A percentile compares a stretch with the other conserved stretches of the same genome.
Conservation (phyloP, 192 early-diverging fungal genomes). For the Podila verticillata region DNA sequence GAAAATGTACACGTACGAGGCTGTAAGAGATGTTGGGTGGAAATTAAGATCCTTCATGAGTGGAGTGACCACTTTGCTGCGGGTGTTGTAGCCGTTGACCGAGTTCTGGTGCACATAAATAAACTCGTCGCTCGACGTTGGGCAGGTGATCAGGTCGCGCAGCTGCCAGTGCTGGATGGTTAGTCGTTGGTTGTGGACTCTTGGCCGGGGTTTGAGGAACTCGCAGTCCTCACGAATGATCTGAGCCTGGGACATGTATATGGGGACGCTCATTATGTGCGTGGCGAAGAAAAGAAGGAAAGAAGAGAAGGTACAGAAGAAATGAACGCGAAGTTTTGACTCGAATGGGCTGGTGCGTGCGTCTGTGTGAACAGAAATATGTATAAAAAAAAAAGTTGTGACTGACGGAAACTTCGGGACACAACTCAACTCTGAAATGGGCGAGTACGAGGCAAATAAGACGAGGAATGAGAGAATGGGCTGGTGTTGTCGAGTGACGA, state of each 20-base stretch:
- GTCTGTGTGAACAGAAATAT: no score
- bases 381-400: no score
- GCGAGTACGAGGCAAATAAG: not conserved
- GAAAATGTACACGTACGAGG: conserved; percentile 22
- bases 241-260: conserved; percentile 30
- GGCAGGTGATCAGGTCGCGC: conserved; percentile 87
- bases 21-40: conserved; percentile 65
- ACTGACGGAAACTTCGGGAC: no score
- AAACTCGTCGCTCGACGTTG: conserved; percentile 75
- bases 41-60: conserved; percentile 73
- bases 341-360: no score
- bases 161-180: conserved; percentile 98
- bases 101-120: conserved; percentile 81
- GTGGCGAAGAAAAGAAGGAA: not conserved
- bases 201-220: conserved; percentile 76
- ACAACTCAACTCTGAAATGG: no score
- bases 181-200: conserved; percentile 77
- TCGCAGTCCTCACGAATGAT: conserved; percentile 66
- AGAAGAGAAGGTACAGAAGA: not conserved
- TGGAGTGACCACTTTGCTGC: conserved; percentile 58
- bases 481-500: no score
- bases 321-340: no score
- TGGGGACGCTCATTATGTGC: conserved; percentile 10
- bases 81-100: conserved; percentile 71
- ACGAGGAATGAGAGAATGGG: not conserved